phyloP scores from a whole-genome alignment of 2,329 filamentous ascomycete genomes.

The Ophiostoma ips region DNA sequence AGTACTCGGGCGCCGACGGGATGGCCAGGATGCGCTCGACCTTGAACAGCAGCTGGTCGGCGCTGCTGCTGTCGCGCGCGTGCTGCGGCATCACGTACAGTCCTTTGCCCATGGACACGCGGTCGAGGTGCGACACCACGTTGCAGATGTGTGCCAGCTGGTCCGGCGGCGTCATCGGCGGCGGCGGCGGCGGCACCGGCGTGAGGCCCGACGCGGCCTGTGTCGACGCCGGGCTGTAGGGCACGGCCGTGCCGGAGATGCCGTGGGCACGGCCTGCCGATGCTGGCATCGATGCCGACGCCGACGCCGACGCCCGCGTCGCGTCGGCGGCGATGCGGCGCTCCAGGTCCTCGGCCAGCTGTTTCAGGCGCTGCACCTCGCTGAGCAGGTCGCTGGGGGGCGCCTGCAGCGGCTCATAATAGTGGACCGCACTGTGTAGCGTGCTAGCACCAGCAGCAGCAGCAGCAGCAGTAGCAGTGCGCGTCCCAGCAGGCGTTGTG shows the following conservation, averaged over 20 bases:
- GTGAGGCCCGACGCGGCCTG: neutral
- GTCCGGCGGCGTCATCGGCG: neutral
- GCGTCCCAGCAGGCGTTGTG: no score
- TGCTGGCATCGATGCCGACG: neutral
- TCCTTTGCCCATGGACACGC: conserved; percentile 7
- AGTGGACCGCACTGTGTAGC: no score
- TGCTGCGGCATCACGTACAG: neutral
- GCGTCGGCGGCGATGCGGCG: neutral
- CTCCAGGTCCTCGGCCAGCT: conserved; percentile 6
- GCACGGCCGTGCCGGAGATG: neutral
- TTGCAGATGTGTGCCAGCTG: conserved; percentile 2
- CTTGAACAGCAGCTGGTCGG: neutral
- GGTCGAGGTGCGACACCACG: conserved; percentile 6
- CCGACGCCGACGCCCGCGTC: neutral
- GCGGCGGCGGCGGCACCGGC: neutral
- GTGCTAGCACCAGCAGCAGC: no score
- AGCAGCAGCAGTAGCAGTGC: no score
- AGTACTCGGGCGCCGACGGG: neutral
- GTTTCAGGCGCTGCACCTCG: conserved; percentile 2
- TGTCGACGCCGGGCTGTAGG: neutral
- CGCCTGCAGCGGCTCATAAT: neutral
- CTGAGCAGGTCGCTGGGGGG: neutral
- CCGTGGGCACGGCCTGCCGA: neutral
- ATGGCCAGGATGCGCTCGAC: conserved; percentile 1
- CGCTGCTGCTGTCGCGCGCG: neutral